These are phyloP conservation scores for Asterochloris sp. DNA, from an alignment of 139 green algal genomes.

Conservation along the genomic window DNA sequence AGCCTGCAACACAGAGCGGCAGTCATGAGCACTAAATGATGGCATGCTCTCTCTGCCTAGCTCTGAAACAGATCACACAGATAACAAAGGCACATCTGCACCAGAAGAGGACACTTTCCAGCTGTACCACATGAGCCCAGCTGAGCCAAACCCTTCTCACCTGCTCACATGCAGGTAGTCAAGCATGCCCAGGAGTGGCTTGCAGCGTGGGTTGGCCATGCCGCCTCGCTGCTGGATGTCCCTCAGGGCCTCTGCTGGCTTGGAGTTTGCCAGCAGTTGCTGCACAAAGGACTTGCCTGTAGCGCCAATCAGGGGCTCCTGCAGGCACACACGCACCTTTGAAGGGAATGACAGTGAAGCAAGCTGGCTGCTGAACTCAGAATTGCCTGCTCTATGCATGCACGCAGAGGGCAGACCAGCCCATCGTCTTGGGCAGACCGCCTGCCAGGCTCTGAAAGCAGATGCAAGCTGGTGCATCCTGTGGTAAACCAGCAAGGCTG, in stretches of 20 bases:
- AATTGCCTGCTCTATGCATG: too few relatives aligned
- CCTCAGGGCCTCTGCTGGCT: slow-evolving; percentile 36
- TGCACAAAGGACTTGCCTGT: slow-evolving; percentile 40
- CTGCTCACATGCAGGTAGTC: slow-evolving; percentile 61
- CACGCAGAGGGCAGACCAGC: too few relatives aligned
- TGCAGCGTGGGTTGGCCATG: slow-evolving; percentile 51
- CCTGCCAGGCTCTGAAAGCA: too few relatives aligned
- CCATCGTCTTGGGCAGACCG: too few relatives aligned
- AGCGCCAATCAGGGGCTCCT: slow-evolving; percentile 24
- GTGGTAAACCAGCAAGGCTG: too few relatives aligned
- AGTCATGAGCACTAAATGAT: not conserved
- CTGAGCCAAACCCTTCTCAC: not conserved
- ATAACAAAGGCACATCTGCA: not conserved
- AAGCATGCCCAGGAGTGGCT: slow-evolving; percentile 68
- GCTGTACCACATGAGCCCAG: not conserved
- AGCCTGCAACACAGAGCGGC: slow-evolving; percentile 18
- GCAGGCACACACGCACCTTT: not conserved
- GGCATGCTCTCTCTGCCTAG: not conserved
- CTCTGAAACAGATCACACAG: not conserved
- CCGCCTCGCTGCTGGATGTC: slow-evolving; percentile 44
- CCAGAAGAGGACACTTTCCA: not conserved
- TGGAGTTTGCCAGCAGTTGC: slow-evolving; percentile 34
- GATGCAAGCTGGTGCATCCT: too few relatives aligned
- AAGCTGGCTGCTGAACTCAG: too few relatives aligned
- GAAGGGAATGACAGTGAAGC: too few relatives aligned